Conservation (phyloP, 164 flowering plant species). For the Dillenia suffruticosa region DNA sequence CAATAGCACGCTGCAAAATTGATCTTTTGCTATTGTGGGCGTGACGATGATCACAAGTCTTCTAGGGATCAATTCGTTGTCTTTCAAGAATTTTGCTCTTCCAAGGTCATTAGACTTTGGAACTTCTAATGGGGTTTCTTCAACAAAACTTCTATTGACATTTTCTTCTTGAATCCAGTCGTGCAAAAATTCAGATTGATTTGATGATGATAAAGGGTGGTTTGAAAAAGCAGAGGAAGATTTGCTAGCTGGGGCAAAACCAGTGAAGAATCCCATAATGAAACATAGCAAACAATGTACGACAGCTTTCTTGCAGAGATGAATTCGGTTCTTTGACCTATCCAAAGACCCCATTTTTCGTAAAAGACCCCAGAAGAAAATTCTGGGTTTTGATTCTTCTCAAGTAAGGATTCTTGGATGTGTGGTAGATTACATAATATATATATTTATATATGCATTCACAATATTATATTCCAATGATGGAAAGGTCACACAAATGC, state of each 20-base stretch:
- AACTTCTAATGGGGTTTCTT: slow-evolving; percentile 18
- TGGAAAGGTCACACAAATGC: neutral
- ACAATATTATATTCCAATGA: slow-evolving; percentile 10
- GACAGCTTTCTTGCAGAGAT: slow-evolving; percentile 77
- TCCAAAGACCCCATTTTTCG: slow-evolving; percentile 40
- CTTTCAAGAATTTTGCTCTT: neutral
- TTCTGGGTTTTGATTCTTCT: neutral
- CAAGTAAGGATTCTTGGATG: neutral
- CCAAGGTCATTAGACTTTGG: slow-evolving; percentile 7
- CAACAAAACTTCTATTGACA: slow-evolving; percentile 27
- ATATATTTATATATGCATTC: neutral
- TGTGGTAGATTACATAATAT: neutral
- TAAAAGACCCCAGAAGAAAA: neutral
- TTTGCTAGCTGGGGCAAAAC: slow-evolving; percentile 60
- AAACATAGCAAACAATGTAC: slow-evolving; percentile 81
- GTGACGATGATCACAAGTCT: slow-evolving; percentile 61
- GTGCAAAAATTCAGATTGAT: slow-evolving; percentile 23
- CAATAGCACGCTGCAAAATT: slow-evolving; percentile 30
- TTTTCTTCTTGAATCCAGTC: slow-evolving; percentile 9
- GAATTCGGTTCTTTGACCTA: slow-evolving; percentile 73
- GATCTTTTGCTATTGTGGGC: slow-evolving; percentile 34
- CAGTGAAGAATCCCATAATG: slow-evolving; percentile 88
- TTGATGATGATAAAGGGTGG: slow-evolving; percentile 6
- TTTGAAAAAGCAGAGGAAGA: slow-evolving; percentile 21
- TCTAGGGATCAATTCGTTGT: too few species aligned